Percentiles rank a stretch among this genome's conserved stretches.
phyloP scores from a whole-genome alignment of 169 alveolate genomes.

The Cryptosporidium bovis region DNA sequence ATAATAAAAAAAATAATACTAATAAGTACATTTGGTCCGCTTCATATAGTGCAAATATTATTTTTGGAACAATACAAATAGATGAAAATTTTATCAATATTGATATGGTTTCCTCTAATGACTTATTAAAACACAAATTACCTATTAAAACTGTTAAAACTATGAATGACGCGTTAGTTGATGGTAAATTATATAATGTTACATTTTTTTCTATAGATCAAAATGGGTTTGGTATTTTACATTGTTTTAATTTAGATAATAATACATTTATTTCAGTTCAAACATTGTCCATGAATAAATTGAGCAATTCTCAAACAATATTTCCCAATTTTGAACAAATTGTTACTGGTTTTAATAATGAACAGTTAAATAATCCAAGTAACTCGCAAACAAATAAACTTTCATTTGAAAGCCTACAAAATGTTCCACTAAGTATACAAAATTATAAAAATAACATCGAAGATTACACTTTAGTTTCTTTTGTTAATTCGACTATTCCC shows the following conservation, averaged over 20 bases:
- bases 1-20: background rate
- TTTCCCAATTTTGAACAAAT: conserved; percentile 54
- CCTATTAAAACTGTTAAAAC: conserved; percentile 16
- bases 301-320: background rate
- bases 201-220: conserved; percentile 44
- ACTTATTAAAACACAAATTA: background rate
- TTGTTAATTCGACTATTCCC: conserved; percentile 15
- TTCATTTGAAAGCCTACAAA: conserved; percentile 45
- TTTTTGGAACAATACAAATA: conserved; percentile 7
- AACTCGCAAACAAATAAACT: background rate
- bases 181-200: background rate
- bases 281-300: conserved; percentile 6
- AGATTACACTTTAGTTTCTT: conserved; percentile 33
- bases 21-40: conserved; percentile 16
- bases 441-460: background rate
- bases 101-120: background rate
- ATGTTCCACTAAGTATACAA: conserved; percentile 43
- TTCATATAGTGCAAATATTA: conserved; percentile 4
- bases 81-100: background rate
- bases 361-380: background rate
- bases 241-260: background rate
- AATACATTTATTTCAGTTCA: background rate
- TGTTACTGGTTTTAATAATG: background rate
- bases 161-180: conserved; percentile 11
- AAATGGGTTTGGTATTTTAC: conserved; percentile 48